Conservation (phyloP, 192 early-diverging fungal species). For the Podila horticola region DNA sequence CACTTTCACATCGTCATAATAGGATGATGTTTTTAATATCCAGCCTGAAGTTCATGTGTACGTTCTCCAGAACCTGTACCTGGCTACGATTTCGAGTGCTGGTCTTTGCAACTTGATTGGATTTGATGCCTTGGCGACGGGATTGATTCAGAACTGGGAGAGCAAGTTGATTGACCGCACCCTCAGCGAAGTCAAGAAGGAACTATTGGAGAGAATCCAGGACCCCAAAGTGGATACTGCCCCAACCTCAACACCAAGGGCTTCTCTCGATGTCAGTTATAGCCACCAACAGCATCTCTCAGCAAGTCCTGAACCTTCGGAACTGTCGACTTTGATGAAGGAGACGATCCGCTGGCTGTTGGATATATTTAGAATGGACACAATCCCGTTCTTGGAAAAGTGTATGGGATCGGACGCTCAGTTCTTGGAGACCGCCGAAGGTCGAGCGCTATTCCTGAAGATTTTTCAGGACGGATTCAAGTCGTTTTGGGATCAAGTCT, state of each 20-base stretch:
- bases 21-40: constrained; percentile 35
- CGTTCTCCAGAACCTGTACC: constrained; percentile 35
- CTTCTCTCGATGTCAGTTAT: neutral
- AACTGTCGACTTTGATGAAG: constrained; percentile 22
- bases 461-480: constrained; percentile 49
- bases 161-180: constrained; percentile 18
- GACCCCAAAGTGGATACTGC: constrained; percentile 3
- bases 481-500: constrained; percentile 50
- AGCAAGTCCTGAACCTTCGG: constrained; percentile 7
- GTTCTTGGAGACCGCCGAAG: constrained; percentile 36
- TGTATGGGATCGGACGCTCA: constrained; percentile 53
- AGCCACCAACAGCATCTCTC: constrained; percentile 3
- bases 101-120: constrained; percentile 32
- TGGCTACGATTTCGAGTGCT: constrained; percentile 10
- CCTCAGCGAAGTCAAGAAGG: constrained; percentile 17
- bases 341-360: constrained; percentile 42
- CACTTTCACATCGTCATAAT: neutral
- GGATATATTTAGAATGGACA: constrained; percentile 40
- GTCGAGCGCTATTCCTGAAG: constrained; percentile 35
- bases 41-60: constrained; percentile 41
- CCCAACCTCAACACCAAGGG: neutral
- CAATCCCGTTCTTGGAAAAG: constrained; percentile 52
- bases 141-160: constrained; percentile 47
- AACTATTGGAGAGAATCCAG: constrained; percentile 16
- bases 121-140: constrained; percentile 32